A percentile compares a stretch with the other conserved stretches of the same genome.
Evolutionary conservation across 129 eudicot genomes (phyloP).

Genomic region (Cynara cardunculus): DNA sequence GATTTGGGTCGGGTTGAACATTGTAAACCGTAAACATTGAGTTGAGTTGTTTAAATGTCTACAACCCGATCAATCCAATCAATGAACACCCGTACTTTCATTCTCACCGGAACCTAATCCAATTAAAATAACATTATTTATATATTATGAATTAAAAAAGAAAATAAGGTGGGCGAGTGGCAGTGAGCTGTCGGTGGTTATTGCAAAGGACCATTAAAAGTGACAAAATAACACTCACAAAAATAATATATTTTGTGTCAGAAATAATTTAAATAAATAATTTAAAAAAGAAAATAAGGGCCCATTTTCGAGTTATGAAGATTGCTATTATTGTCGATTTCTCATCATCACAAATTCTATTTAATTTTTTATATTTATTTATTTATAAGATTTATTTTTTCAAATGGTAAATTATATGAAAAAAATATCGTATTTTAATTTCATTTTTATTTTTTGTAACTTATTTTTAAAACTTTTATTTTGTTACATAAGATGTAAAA

Average conservation of each 20-base stretch:
- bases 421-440: too few species aligned
- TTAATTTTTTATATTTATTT: neutral
- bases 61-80: too few species aligned
- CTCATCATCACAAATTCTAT: neutral
- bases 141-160: neutral
- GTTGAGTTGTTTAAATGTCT: too few species aligned
- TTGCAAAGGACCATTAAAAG: constrained; percentile 6
- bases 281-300: neutral
- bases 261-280: constrained; percentile 14
- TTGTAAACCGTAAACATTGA: too few species aligned
- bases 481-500: too few species aligned
- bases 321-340: neutral
- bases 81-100: too few species aligned
- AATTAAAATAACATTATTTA: neutral
- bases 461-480: too few species aligned
- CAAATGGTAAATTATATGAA: too few species aligned
- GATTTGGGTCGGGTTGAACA: too few species aligned
- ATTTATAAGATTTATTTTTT: too few species aligned
- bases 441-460: too few species aligned
- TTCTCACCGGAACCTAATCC: too few species aligned
- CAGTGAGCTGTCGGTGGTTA: constrained; percentile 21
- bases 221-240: constrained; percentile 20
- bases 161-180: constrained; percentile 5
- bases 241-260: constrained; percentile 20
- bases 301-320: constrained; percentile 2